Base-by-base conservation (phyloP, 1,139 yeast species). In the Petasospora fabianii region DNA sequence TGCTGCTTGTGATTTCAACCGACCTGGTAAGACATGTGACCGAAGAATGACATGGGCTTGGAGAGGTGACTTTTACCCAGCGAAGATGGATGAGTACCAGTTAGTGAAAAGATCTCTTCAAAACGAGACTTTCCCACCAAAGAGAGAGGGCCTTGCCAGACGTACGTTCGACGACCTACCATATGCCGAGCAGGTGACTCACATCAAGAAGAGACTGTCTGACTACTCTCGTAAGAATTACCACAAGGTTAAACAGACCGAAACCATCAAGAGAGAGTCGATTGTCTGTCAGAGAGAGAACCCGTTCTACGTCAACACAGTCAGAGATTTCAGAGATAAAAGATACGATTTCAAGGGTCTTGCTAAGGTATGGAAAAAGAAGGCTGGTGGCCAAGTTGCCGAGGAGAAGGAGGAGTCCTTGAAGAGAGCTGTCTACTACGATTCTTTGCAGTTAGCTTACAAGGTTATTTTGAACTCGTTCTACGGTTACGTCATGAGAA, bases 401-500 rank as follows among this genome's bases (percentile, higher is more conserved):
- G 55, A 62, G 10, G 92, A 86, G 55, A 61, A 58, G 30, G 95
- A 87, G 46, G 97, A 88, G 57, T 96, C 97, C 2, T 76, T 80
- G 50, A 94, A 94, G 60, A 90, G 88, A 95, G 85, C 88, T 27
- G 88, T 94, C 32, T 69, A 94, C 39, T 92, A 90, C 60, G 98
- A 94, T 57, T 92, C 98, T 1, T 69, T 94, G 49, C 99, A 94
- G 64, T 71, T 94, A 49, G 98, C 98, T 0, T 98, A 94, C 60
- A 94, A 94, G 57, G 97, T 92, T 55, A 94, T 94, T 66, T 71
- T 94, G 55, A 94, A 94, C 58, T 92, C 98, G 0, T 94, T 94
- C 59, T 94, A 94, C 55, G 99, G 99, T 34, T 94, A 94, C 58
- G 98, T 92, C 17, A 94, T 94, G 98, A 77, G 99, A 64, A 94